Conservation (phyloP, 345 rosid genomes). For the Schrenkiella parvula region DNA sequence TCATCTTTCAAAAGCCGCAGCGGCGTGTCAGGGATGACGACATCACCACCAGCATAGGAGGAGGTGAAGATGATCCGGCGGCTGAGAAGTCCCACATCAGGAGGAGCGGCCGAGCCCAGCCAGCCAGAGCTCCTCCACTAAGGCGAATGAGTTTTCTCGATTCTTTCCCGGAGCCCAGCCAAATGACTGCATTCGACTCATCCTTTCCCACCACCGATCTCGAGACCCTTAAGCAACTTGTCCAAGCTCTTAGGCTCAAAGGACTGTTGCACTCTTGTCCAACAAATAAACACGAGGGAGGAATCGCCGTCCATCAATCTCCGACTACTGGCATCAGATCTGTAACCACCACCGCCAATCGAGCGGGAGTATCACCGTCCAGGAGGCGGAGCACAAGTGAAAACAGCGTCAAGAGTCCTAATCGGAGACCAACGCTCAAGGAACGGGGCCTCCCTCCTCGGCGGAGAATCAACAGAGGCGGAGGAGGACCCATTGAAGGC, state of each 20-base stretch:
- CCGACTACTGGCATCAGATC: slow-evolving; percentile 44
- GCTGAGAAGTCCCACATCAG: slow-evolving; percentile 22
- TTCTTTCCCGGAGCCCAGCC: slow-evolving; percentile 78
- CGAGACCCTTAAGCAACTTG: slow-evolving; percentile 80
- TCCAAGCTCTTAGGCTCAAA: slow-evolving; percentile 83
- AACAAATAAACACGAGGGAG: slow-evolving; percentile 30
- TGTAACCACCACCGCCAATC: slow-evolving; percentile 18
- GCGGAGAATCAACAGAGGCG: slow-evolving; percentile 17
- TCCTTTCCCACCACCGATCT: slow-evolving; percentile 78
- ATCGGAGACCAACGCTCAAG: slow-evolving; percentile 40
- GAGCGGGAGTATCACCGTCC: no score
- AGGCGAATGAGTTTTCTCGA: slow-evolving; percentile 59
- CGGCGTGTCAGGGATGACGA: not conserved
- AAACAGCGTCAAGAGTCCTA: slow-evolving; percentile 48
- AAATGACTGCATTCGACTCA: slow-evolving; percentile 65
- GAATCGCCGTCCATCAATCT: slow-evolving; percentile 35
- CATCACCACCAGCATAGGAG: not conserved
- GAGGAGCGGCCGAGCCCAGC: slow-evolving; percentile 42
- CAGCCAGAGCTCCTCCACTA: slow-evolving; percentile 40
- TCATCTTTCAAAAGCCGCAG: slow-evolving; percentile 31
- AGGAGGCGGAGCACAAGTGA: slow-evolving; percentile 30
- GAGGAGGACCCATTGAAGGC: slow-evolving; percentile 35
- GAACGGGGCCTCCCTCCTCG: slow-evolving; percentile 45
- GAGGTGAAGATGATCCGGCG: slow-evolving; percentile 24
- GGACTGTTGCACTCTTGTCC: slow-evolving; percentile 66